Evolutionary conservation across 768 basidiomycete species (phyloP).

Genomic region (Ephemerocybe angulata): DNA sequence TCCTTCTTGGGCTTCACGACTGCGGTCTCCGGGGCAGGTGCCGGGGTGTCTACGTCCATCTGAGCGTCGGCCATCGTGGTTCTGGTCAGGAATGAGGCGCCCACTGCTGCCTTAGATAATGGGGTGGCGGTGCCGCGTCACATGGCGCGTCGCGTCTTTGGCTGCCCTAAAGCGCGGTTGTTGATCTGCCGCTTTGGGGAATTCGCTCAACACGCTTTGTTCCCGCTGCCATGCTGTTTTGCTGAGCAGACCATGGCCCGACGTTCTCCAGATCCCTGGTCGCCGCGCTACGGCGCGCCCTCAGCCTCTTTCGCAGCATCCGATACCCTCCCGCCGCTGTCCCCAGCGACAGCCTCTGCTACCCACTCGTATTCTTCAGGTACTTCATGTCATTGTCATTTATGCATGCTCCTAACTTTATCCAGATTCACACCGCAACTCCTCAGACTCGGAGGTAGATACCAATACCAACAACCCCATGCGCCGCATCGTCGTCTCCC

Average conservation of each 20-base stretch:
- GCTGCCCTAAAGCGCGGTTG: conserved; percentile 23
- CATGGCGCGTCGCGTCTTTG: conserved; percentile 22
- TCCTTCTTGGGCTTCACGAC: conserved; percentile 52
- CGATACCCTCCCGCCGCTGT: conserved; percentile 45
- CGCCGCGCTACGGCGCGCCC: conserved; percentile 59
- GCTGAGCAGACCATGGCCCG: conserved; percentile 31
- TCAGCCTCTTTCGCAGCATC: conserved; percentile 54
- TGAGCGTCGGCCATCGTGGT: conserved; percentile 43
- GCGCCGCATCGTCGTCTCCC: conserved; percentile 55
- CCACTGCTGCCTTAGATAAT: conserved; percentile 5
- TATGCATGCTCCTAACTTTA: conserved; percentile 3
- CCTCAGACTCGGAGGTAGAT: conserved; percentile 41
- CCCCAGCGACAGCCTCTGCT: conserved; percentile 62
- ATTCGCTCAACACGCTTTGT: conserved; percentile 4
- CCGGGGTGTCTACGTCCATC: conserved; percentile 58
- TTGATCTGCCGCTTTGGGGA: conserved; percentile 20
- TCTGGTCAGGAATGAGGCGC: neutral
- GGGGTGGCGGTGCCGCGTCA: conserved; percentile 15
- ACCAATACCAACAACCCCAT: conserved; percentile 41
- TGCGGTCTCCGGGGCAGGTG: conserved; percentile 34
- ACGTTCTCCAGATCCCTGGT: conserved; percentile 49
- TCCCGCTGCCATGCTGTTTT: neutral
- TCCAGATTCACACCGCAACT: conserved; percentile 44
- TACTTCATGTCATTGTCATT: conserved; percentile 23
- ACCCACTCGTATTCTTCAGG: conserved; percentile 55